These are phyloP conservation scores for Thinopyrum elongatum DNA, from an alignment of 176 grass and related monocot species.

Conservation along the genomic window DNA sequence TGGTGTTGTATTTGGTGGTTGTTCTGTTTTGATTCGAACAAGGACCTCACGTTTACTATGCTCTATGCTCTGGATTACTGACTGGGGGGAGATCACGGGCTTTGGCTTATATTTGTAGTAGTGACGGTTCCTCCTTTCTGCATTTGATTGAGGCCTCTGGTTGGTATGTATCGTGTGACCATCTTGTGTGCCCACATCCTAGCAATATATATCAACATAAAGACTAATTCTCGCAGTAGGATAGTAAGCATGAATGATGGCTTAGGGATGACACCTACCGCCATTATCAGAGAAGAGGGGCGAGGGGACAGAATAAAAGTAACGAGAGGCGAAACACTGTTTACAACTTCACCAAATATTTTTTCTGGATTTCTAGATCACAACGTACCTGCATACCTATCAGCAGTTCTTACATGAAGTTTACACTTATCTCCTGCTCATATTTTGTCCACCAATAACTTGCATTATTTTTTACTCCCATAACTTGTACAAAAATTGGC, in stretches of 20 bases:
- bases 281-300: neutral
- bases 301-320: neutral
- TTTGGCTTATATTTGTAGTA: neutral
- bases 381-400: neutral
- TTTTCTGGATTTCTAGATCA: neutral
- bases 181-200: neutral
- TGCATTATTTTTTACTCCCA: neutral
- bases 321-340: neutral
- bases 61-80: neutral
- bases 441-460: neutral
- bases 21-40: neutral
- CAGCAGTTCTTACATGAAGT: neutral
- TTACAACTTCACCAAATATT: neutral
- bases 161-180: neutral
- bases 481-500: neutral
- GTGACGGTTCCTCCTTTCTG: neutral
- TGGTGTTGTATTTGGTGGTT: neutral
- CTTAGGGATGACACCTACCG: neutral
- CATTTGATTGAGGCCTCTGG: neutral
- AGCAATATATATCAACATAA: neutral
- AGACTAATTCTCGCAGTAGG: neutral
- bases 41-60: neutral
- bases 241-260: neutral
- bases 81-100: neutral
- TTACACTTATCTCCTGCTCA: neutral